Conservation (phyloP, 768 basidiomycete genomes). For the Trametes gibbosa region DNA sequence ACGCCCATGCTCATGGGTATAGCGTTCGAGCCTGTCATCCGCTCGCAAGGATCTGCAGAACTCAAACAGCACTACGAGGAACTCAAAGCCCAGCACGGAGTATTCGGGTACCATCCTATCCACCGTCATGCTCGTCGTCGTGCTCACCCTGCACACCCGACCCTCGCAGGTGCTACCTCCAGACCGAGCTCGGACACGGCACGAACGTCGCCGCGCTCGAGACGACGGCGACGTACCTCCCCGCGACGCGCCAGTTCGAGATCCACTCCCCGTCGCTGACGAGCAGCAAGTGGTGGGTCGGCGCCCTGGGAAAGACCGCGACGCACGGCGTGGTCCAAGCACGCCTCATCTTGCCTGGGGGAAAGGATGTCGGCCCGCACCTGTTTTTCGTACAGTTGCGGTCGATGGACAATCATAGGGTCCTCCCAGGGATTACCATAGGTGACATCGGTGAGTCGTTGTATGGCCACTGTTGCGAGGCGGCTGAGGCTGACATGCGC, state of each 20-base stretch:
- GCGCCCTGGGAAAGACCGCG: constrained; percentile 65
- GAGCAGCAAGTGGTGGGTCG: constrained; percentile 83
- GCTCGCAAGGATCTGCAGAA: constrained; percentile 54
- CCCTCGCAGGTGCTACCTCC: constrained; percentile 56
- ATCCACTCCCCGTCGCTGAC: constrained; percentile 74
- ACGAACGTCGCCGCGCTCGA: constrained; percentile 67
- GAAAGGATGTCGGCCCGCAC: constrained; percentile 66
- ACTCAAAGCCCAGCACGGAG: constrained; percentile 51
- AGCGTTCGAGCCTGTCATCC: constrained; percentile 68
- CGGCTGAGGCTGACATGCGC: background rate
- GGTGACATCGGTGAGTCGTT: constrained; percentile 63
- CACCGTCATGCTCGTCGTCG: background rate
- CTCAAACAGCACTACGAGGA: constrained; percentile 51
- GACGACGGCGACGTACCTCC: constrained; percentile 76
- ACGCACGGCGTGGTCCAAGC: constrained; percentile 79
- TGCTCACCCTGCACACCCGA: no score
- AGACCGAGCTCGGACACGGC: constrained; percentile 80
- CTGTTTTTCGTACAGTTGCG: constrained; percentile 73
- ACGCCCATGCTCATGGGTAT: background rate
- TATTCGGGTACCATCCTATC: constrained; percentile 42
- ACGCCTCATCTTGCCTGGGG: constrained; percentile 61
- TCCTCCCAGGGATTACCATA: constrained; percentile 57
- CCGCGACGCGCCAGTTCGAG: constrained; percentile 64
- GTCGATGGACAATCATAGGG: constrained; percentile 56
- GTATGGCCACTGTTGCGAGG: background rate